These are phyloP conservation scores for Daldinia loculata DNA, from an alignment of 495 filamentous ascomycete genomes.

Conservation along the genomic window DNA sequence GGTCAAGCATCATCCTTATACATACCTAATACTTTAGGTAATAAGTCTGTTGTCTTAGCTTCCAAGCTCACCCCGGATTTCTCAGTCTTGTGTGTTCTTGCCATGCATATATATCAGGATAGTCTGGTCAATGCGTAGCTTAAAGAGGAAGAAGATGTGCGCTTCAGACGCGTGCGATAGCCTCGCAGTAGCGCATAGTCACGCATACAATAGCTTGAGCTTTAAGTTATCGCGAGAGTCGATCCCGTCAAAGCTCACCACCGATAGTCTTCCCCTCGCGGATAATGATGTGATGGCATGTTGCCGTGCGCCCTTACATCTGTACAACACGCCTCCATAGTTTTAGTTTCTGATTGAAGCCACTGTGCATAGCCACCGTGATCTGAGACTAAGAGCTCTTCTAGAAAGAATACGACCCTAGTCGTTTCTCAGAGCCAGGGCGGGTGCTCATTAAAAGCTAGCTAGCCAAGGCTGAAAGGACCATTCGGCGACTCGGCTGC, in stretches of 20 bases:
- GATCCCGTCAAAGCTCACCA: slow-evolving; percentile 18
- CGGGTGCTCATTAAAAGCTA: background rate
- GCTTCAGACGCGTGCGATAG: slow-evolving; percentile 26
- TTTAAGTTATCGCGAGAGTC: slow-evolving; percentile 25
- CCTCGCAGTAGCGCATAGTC: slow-evolving; percentile 18
- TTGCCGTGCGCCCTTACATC: slow-evolving; percentile 4
- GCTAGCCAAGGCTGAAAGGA: slow-evolving; percentile 6
- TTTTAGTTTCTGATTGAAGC: slow-evolving; percentile 4
- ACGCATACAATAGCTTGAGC: slow-evolving; percentile 9
- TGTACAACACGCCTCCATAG: background rate
- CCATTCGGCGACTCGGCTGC: background rate
- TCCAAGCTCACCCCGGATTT: background rate
- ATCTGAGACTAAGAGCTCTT: background rate
- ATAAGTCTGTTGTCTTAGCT: background rate
- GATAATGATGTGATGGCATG: slow-evolving; percentile 1
- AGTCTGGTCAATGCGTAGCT: slow-evolving; percentile 13
- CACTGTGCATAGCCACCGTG: background rate
- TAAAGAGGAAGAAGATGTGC: slow-evolving; percentile 9
- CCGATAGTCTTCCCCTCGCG: slow-evolving; percentile 11
- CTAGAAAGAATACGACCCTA: background rate
- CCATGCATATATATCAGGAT: slow-evolving; percentile 5
- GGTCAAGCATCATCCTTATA: background rate
- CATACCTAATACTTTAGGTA: too few species aligned
- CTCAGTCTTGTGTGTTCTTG: background rate
- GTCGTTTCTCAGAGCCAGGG: background rate